phyloP scores from a whole-genome alignment of 2,329 filamentous ascomycete species.

The Colletotrichum destructivum region DNA sequence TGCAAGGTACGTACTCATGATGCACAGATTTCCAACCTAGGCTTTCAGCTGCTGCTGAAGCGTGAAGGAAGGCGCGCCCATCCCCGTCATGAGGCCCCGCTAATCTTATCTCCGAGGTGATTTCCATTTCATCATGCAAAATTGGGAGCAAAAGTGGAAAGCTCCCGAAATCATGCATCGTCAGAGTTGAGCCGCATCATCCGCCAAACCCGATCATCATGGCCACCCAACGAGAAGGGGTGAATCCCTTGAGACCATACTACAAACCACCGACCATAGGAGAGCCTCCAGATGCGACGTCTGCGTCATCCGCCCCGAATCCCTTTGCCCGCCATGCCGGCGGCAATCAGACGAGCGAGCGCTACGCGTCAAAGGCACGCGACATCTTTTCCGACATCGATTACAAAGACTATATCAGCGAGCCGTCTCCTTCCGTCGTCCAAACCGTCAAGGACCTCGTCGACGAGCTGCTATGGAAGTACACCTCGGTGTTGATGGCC shows the following conservation, averaged over 20 bases:
- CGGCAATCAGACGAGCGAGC: constrained; percentile 57
- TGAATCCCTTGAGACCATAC: constrained; percentile 79
- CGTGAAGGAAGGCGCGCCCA: constrained; percentile 1
- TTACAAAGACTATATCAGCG: constrained; percentile 88
- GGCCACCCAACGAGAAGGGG: constrained; percentile 61
- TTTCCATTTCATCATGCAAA: constrained; percentile 50
- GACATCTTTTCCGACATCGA: constrained; percentile 92
- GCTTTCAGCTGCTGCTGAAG: background rate
- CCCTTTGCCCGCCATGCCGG: constrained; percentile 58
- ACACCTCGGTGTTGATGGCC: constrained; percentile 88
- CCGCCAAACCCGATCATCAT: constrained; percentile 51
- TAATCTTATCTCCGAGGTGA: constrained; percentile 47
- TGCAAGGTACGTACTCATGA: no score
- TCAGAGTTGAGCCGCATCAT: constrained; percentile 33
- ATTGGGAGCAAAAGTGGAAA: constrained; percentile 27
- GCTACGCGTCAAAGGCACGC: constrained; percentile 77
- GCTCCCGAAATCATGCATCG: constrained; percentile 41
- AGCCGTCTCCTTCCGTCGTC: constrained; percentile 81
- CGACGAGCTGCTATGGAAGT: constrained; percentile 92
- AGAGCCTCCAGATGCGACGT: constrained; percentile 57
- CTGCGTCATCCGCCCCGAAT: constrained; percentile 57
- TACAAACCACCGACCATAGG: constrained; percentile 75
- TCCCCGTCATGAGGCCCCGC: constrained; percentile 17
- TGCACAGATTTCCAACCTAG: no score
- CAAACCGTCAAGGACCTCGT: constrained; percentile 83